Base-by-base conservation (phyloP, 2,329 filamentous ascomycete genomes). In the Microdochium trichocladiopsis region DNA sequence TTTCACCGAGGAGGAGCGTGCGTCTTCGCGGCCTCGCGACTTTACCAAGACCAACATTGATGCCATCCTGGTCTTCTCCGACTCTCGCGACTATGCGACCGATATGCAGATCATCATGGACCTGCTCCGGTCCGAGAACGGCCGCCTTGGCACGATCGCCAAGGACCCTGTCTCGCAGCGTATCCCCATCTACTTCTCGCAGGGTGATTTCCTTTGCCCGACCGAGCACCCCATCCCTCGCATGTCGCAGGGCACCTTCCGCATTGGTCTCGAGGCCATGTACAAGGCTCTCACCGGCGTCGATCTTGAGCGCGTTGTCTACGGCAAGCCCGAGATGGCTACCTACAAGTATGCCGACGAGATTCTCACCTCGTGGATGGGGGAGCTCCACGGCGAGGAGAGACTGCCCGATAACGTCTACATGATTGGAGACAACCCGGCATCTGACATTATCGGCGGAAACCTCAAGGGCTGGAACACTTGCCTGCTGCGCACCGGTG, bases 381-480 rank as follows among this genome's bases (percentile, higher is more conserved):
- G 86, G 60, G 75, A 82, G 61, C 81, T 90, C 58, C 86, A 90
- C 74, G 82, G 82, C 63, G 86, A 89, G 68, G 83, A 87, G 74
- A 75, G 71, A 55, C 72, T 88, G 43, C 84, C 85, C 3, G 67
- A 80, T 66, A 86, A 88, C 70, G 76, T 88, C 66, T 89, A 89
- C 77, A 89, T 89, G 86, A 74, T 89, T 52, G 86, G 86, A 58
- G 86, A 89, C 69, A 89, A 88, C 73, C 86, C 85, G 6, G 82
- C 83, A 24, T 87, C 83, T 24, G 86, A 89, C 65, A 88, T 89
- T 62, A 77, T 87, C 57, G 87, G 87, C 56, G 87, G 86, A 56
- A 90, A 90, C 77, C 87, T 85, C 79, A 89, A 90, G 69, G 85
- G 85, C 55, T 90, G 87, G 87, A 90, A 90, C 72, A 90, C 87